Percentiles rank a stretch among this genome's conserved stretches.
phyloP scores from a whole-genome alignment of 2,329 filamentous ascomycete genomes.

The Ascochyta rabiei region DNA sequence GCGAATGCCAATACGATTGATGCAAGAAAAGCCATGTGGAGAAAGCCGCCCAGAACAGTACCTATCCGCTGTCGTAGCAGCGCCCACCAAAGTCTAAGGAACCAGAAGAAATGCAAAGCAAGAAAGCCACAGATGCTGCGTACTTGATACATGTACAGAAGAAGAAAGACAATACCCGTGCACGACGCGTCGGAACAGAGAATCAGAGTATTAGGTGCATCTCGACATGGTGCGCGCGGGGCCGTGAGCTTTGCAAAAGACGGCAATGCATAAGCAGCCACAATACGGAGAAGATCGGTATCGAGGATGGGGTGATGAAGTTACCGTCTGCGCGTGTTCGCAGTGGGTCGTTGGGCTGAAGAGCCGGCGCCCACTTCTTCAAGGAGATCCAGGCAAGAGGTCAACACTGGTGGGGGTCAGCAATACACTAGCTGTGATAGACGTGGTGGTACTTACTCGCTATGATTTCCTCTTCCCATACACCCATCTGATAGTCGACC shows the following conservation, averaged over 20 bases:
- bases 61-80: slow-evolving; percentile 12
- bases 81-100: slow-evolving; percentile 19
- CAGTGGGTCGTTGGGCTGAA: slow-evolving; percentile 38
- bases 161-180: slow-evolving; percentile 16
- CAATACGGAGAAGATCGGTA: background rate
- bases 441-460: slow-evolving; percentile 64
- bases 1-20: slow-evolving; percentile 18
- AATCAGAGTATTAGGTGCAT: slow-evolving; percentile 19
- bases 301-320: background rate
- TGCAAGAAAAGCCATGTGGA: slow-evolving; percentile 19
- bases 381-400: slow-evolving; percentile 60
- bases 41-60: slow-evolving; percentile 18
- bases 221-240: slow-evolving; percentile 9
- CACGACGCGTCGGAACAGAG: slow-evolving; percentile 7
- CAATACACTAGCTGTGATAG: background rate
- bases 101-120: slow-evolving; percentile 15
- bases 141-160: slow-evolving; percentile 39
- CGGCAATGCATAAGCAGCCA: slow-evolving; percentile 19
- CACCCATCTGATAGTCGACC: slow-evolving; percentile 95
- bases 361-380: slow-evolving; percentile 49
- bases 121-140: slow-evolving; percentile 21
- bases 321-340: slow-evolving; percentile 45
- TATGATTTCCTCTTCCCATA: slow-evolving; percentile 93
- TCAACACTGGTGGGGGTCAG: slow-evolving; percentile 53
- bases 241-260: slow-evolving; percentile 14